Base-by-base conservation (phyloP, 2,329 filamentous ascomycete species). In the Plenodomus tracheiphilus region DNA sequence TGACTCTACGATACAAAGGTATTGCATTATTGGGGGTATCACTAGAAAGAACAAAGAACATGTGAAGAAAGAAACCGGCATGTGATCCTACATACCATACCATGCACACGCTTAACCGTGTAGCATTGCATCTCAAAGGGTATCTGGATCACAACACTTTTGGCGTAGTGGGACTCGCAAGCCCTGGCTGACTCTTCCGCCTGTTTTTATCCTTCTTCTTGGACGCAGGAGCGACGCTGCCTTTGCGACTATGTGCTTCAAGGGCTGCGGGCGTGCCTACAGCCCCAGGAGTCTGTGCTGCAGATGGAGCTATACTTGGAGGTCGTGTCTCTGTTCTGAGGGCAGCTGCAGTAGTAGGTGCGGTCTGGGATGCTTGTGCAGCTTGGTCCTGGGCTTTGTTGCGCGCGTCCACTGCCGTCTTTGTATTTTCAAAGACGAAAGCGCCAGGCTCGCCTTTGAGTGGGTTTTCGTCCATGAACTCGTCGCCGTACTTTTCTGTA, bases 381-480 rank as follows among this genome's bases (percentile, higher is more conserved):
- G 57, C 51, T 53, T 56, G 64, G 41, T 65, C 69, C 47, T 74
- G 68, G 2, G 71, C 71, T 37, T 66, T 68, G 41, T 72, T 68
- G 32, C 68, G 53, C 37, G 75, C 75, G 50, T 75, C 72, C 8
- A 79, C 67, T 8, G 70, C 72, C 28, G 71, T 68, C 20, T 67
- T 69, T 1, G 77, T 76, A 28, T 72, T 71, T 4, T 77, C 76
- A 54, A 85, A 77, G 45, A 83, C 80, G 57, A 87, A 85, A 4
- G 78, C 79, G 22, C 84, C 84, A 0, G 85, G 84, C 62, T 86
- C 84, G 40, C 84, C 84, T 7, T 80, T 74, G 13, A 87, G 70
- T 0, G 84, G 83, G 51, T 81, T 84, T 59, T 86, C 83, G 64
- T 87, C 84, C 74, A 83, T 83, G 69, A 78, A 86, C 54, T 86